Evolutionary conservation across 768 basidiomycete species (phyloP), one percentile per base, ranked within the genome.

Genomic region (Lactarius evosmus): DNA sequence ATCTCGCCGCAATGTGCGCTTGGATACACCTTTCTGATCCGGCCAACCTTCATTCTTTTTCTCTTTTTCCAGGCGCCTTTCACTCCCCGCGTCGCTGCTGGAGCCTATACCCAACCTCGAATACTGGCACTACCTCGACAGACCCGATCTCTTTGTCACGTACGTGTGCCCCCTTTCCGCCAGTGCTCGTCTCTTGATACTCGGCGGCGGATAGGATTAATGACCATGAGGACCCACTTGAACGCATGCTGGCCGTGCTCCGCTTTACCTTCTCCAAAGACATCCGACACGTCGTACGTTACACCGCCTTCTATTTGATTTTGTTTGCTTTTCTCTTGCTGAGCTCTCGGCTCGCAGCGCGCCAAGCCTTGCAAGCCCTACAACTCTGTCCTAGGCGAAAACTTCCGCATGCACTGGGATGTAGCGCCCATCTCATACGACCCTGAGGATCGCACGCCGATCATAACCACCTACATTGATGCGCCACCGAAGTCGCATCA

Each of bases 61-160:
- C 11, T 34, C n/a, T 27, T 44, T 65, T 52, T 16, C 32, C 61
- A 97, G 95, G 85, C 91, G 95, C 54, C 78, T 98, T 32, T 97
- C 95, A 0, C 78, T 98, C 44, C 95, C 95, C 3, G 95, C 95
- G 16, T 95, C 93, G 51, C 76, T 98, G 54, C 82, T 98, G 49
- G 95, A 97, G 73, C 95, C 95, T 4, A 82, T 95, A 69, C 95
- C 95, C 5, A 98, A 98, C 76, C 82, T 98, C 56, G 95, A 98
- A 76, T 98, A 95, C 77, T 97, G 92, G 92, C 88, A 93, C 68
- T 95, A 94, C 69, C 80, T 93, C 53, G 94, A 96, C 75, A 82
- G 93, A 69, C 91, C 95, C 7, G 95, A 97, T 75, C 77, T 93
- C 51, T 94, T 98, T 72, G 89, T 88, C 70, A 86, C 93, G 95